These are phyloP conservation scores for Saturnispora saitoi DNA, from an alignment of 805 yeast genomes.

Conservation along the genomic window DNA sequence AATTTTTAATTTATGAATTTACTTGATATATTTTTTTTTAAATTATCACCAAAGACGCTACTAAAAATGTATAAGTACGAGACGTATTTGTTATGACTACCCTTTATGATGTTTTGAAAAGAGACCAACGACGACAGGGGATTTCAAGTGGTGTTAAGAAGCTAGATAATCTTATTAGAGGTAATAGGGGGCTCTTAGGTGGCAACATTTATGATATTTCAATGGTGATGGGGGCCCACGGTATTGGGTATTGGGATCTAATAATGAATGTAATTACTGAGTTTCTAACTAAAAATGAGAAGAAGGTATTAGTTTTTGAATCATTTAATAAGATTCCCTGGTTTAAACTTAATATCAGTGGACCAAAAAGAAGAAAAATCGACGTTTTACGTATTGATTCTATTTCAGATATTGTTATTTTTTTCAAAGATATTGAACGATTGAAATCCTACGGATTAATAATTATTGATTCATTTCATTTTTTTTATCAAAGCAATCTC, in stretches of 20 bases:
- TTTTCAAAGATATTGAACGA: conserved; percentile 17
- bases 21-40: not conserved
- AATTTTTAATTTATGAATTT: not conserved
- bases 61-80: not conserved
- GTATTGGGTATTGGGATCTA: conserved; percentile 23
- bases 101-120: not conserved
- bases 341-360: conserved; percentile 16
- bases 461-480: conserved; percentile 24
- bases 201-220: conserved; percentile 24
- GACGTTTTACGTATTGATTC: conserved; percentile 15
- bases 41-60: not conserved
- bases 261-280: conserved; percentile 11
- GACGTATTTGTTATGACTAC: not conserved
- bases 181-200: conserved; percentile 18
- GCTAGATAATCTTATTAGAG: conserved; percentile 16
- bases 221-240: conserved; percentile 20
- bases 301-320: conserved; percentile 14
- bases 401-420: conserved; percentile 17
- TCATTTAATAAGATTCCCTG: conserved; percentile 21
- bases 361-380: conserved; percentile 5
- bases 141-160: conserved; percentile 18
- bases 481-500: conserved; percentile 16
- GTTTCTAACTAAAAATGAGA: not conserved
- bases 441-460: conserved; percentile 16
- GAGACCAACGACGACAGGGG: not conserved